Base-by-base conservation (phyloP, 208 protist species). In the Leishmania lainsoni region DNA sequence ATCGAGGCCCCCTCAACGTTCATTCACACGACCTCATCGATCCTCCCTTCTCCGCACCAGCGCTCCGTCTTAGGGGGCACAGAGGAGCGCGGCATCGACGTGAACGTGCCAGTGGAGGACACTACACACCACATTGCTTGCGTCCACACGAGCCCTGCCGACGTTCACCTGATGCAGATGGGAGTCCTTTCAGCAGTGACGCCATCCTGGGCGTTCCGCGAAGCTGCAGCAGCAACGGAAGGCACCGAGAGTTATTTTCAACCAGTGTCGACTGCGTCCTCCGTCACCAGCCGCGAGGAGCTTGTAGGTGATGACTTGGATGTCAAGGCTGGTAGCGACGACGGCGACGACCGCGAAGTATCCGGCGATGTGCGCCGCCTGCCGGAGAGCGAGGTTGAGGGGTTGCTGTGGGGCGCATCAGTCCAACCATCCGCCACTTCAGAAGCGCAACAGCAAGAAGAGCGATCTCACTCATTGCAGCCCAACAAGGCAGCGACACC, bases 301-400 rank as follows among this genome's bases (percentile, higher is more conserved):
- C 51, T 76, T 32, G 52, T 45, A n/a, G 26, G 5, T 0, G 17
- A 9, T 10, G n/a, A 26, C 29, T 48, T 5, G 29, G 51, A 58
- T 58, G 12, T 8, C 59, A 58, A 78, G 42, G 17, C 35, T 17
- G 17, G n/a, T 5, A 49, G 26, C 26, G 45, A 42, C 48, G 48
- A 32, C 8, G 48, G 42, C 45, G 48, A 8, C 42, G 45, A 17
- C 51, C 39, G 52, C 73, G 35, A 77, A 42, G 73, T 10, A 5
- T 20, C 32, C 73, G 39, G 54, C 45, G 76, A 79, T 63, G 59
- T 79, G 76, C 42, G 76, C n/a, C 72, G 61, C 42, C 61, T 72
- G 16, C 42, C 22, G 42, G 76, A 58, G 35, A 79, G 76, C 59
- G 61, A 72, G 45, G 29, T 63, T 22, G 76, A n/a, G 48, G 59